A percentile compares a stretch with the other conserved stretches of the same genome.
These are phyloP conservation scores for Thelephora aurantiotincta DNA, from an alignment of 768 basidiomycete species.

Conservation along the genomic window DNA sequence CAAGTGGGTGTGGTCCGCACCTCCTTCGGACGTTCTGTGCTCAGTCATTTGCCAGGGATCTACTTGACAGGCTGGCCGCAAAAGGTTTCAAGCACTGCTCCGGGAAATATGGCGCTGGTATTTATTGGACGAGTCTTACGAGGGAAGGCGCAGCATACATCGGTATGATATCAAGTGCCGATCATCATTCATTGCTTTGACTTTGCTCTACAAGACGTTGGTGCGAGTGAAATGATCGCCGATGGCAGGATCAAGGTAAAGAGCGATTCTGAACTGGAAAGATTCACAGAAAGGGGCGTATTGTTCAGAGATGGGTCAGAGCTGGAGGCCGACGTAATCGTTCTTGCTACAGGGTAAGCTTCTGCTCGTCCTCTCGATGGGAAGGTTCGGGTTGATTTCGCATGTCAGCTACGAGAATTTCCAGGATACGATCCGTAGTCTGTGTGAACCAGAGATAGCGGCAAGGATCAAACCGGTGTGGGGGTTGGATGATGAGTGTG, in stretches of 20 bases:
- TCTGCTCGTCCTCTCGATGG: neutral
- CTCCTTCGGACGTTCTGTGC: neutral
- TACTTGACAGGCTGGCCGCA: conserved; percentile 22
- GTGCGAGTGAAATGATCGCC: conserved; percentile 29
- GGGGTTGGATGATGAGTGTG: conserved; percentile 55
- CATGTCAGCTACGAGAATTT: conserved; percentile 29
- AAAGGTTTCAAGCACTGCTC: conserved; percentile 24
- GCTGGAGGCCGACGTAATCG: conserved; percentile 13
- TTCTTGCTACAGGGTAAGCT: conserved; percentile 15
- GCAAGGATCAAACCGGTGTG: conserved; percentile 36
- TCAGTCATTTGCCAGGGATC: conserved; percentile 13
- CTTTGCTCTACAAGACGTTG: conserved; percentile 11
- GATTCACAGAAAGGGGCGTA: conserved; percentile 15
- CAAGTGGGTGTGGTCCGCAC: neutral
- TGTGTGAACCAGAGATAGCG: conserved; percentile 33
- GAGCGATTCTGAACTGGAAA: conserved; percentile 17
- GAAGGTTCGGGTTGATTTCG: neutral
- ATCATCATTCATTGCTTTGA: neutral
- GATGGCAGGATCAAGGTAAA: conserved; percentile 39
- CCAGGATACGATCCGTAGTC: conserved; percentile 20
- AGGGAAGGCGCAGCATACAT: conserved; percentile 25
- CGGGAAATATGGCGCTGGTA: conserved; percentile 24
- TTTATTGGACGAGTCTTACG: conserved; percentile 17
- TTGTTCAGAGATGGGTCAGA: conserved; percentile 11
- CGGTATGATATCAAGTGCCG: conserved; percentile 12